phyloP scores from a whole-genome alignment of 768 basidiomycete species.

The Sporobolomyces pararoseus region DNA sequence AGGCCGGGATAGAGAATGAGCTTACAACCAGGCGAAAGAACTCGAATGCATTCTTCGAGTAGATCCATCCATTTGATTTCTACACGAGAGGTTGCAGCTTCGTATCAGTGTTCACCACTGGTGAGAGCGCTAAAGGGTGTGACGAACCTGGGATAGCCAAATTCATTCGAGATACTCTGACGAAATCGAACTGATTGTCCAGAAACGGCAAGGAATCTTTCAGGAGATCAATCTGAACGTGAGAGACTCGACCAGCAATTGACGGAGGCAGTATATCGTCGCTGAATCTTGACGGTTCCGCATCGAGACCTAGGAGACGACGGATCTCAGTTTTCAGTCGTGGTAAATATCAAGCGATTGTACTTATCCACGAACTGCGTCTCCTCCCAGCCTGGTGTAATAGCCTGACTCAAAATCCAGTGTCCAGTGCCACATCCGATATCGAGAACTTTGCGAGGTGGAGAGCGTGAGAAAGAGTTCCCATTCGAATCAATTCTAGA shows the following conservation, averaged over 20 bases:
- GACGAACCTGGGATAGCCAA: slow-evolving; percentile 9
- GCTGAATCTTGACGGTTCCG: neutral
- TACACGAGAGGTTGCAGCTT: too few species aligned
- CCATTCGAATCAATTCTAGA: neutral
- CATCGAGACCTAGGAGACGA: slow-evolving; percentile 18
- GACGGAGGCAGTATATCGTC: neutral
- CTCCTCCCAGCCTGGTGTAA: neutral
- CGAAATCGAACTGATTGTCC: slow-evolving; percentile 25
- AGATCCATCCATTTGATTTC: slow-evolving; percentile 11
- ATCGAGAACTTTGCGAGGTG: slow-evolving; percentile 20
- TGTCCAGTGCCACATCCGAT: slow-evolving; percentile 14
- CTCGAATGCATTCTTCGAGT: slow-evolving; percentile 12
- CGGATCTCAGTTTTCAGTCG: too few species aligned
- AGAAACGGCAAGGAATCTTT: neutral
- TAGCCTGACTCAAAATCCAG: slow-evolving; percentile 9
- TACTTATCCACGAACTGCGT: slow-evolving; percentile 23
- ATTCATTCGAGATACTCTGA: neutral
- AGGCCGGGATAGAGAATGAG: too few species aligned
- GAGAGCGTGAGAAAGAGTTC: neutral
- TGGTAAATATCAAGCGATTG: too few species aligned
- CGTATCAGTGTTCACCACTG: too few species aligned
- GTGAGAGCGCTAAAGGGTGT: too few species aligned
- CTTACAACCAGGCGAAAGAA: slow-evolving; percentile 18
- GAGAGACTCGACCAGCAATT: neutral
- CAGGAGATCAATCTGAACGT: slow-evolving; percentile 16